Evolutionary conservation across 352 stramenopile genomes (phyloP).

Genomic region (Phytophthora fragariaefolia): DNA sequence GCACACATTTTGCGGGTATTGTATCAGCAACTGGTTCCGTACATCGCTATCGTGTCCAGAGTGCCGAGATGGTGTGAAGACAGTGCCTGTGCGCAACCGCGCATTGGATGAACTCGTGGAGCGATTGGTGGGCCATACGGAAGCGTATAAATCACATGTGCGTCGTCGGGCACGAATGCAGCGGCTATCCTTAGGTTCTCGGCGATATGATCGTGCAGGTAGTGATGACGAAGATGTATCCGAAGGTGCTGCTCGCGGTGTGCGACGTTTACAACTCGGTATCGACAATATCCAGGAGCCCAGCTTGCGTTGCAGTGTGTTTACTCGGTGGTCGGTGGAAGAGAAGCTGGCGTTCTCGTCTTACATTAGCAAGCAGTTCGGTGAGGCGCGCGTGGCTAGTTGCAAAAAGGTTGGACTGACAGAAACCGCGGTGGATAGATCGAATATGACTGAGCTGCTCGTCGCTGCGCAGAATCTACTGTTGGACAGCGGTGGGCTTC

Average conservation of each 20-base stretch:
- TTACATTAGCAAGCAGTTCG: conserved; percentile 62
- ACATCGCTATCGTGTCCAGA: conserved; percentile 78
- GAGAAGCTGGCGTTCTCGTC: conserved; percentile 52
- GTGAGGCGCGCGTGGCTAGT: conserved; percentile 60
- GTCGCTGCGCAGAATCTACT: conserved; percentile 73
- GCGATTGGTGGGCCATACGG: conserved; percentile 67
- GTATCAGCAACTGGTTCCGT: conserved; percentile 83
- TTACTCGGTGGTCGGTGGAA: conserved; percentile 58
- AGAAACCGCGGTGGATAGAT: conserved; percentile 56
- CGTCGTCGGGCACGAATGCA: conserved; percentile 42
- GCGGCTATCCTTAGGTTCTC: conserved; percentile 20
- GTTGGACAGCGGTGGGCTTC: conserved; percentile 54
- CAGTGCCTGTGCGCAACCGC: conserved; percentile 79
- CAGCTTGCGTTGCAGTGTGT: conserved; percentile 51
- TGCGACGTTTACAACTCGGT: conserved; percentile 26
- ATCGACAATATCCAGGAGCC: conserved; percentile 11
- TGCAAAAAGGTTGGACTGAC: conserved; percentile 76
- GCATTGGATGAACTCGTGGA: conserved; percentile 83
- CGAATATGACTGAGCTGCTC: conserved; percentile 56
- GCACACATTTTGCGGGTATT: conserved; percentile 85
- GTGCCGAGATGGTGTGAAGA: conserved; percentile 69
- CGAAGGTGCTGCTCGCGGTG: conserved; percentile 34
- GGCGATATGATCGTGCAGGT: conserved; percentile 16
- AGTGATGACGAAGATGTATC: conserved; percentile 24
- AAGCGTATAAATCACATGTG: conserved; percentile 61